Conservation (phyloP, 495 filamentous ascomycete genomes). For the Neurospora pannonica region DNA sequence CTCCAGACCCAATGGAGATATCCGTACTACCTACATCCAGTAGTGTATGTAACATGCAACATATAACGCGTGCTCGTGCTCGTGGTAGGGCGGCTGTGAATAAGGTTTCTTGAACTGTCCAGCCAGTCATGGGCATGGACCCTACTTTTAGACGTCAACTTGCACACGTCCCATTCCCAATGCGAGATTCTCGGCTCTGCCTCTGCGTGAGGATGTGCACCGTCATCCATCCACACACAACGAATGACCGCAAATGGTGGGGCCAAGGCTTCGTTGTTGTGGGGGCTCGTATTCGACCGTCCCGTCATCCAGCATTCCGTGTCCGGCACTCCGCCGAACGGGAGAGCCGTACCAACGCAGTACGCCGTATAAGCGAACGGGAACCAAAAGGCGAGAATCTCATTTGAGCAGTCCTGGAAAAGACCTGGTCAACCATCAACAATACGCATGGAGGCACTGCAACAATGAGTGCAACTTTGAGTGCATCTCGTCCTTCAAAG, state of each 20-base stretch:
- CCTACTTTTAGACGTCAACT: neutral
- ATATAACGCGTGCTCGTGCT: neutral
- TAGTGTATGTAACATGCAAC: neutral
- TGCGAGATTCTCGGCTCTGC: neutral
- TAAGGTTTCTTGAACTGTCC: neutral
- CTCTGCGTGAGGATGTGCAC: neutral
- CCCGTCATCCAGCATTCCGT: slow-evolving; percentile 2
- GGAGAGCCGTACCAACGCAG: neutral
- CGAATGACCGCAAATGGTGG: neutral
- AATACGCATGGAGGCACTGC: neutral
- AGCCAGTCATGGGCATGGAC: neutral
- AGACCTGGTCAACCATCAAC: neutral
- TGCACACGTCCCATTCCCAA: neutral
- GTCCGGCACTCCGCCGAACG: neutral
- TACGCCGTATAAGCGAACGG: neutral
- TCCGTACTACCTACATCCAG: neutral
- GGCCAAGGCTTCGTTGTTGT: neutral
- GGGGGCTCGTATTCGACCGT: slow-evolving; percentile 14
- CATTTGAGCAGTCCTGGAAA: neutral
- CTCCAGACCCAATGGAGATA: neutral
- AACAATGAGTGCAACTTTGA: neutral
- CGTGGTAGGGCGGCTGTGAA: neutral
- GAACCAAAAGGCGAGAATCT: neutral
- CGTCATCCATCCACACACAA: neutral
- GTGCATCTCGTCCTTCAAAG: neutral